A percentile compares a stretch with the other conserved stretches of the same genome.
Evolutionary conservation across 371 early-diverging fungal species (phyloP).

Genomic region (Lichtheimia ramosa): DNA sequence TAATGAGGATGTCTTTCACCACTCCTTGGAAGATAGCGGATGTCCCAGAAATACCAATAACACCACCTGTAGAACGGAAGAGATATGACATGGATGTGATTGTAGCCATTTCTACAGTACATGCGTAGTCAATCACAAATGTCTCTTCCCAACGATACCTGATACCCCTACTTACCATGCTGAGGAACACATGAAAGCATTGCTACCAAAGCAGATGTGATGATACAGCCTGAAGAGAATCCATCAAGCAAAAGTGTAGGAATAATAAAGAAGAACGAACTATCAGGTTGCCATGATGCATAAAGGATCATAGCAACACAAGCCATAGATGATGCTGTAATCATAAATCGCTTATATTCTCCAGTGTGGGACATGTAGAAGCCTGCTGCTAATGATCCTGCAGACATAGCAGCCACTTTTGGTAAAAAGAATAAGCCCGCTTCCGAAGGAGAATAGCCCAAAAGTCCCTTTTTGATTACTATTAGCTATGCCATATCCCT

Average conservation of each 20-base stretch:
- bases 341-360: constrained; percentile 33
- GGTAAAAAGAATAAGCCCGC: constrained; percentile 45
- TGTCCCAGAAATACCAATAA: constrained; percentile 40
- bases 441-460: constrained; percentile 39
- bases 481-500: too few relatives aligned
- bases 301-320: constrained; percentile 25
- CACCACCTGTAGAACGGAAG: constrained; percentile 45
- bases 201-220: constrained; percentile 47
- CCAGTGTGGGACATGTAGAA: constrained; percentile 48
- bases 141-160: too few relatives aligned
- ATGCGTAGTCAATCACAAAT: too few relatives aligned
- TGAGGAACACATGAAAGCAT: constrained; percentile 49
- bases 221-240: constrained; percentile 37
- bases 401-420: constrained; percentile 29
- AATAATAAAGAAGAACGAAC: constrained; percentile 21
- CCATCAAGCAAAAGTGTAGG: constrained; percentile 39
- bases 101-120: constrained; percentile 47
- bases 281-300: constrained; percentile 18
- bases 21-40: constrained; percentile 43
- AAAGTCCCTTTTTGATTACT: not conserved
- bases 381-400: constrained; percentile 40
- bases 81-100: constrained; percentile 48
- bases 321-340: constrained; percentile 15
- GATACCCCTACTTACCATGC: constrained; percentile 21
- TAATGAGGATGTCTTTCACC: constrained; percentile 27